phyloP scores from a whole-genome alignment of 805 yeast genomes.

The Saturnispora sekii region DNA sequence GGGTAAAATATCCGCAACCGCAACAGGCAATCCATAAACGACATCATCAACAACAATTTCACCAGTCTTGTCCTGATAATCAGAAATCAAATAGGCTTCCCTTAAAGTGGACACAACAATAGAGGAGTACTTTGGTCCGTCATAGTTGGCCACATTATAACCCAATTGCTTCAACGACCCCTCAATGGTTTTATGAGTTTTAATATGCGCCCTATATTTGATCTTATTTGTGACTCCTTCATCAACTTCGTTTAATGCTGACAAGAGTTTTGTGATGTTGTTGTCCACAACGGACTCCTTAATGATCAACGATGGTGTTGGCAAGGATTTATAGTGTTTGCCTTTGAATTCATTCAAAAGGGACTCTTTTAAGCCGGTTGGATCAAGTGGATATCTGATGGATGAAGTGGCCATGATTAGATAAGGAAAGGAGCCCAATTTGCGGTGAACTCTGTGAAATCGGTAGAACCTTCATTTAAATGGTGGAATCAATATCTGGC shows the following conservation, averaged over 20 bases:
- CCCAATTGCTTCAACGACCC: slow-evolving; percentile 50
- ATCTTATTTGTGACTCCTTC: slow-evolving; percentile 8
- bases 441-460: too few relatives aligned
- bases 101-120: slow-evolving; percentile 60
- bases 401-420: slow-evolving; percentile 3
- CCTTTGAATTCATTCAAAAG: slow-evolving; percentile 28
- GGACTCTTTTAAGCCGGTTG: slow-evolving; percentile 8
- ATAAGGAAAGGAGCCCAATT: too few relatives aligned
- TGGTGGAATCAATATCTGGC: too few relatives aligned
- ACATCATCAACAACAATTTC: slow-evolving; percentile 30
- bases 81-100: slow-evolving; percentile 46
- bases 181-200: slow-evolving; percentile 63
- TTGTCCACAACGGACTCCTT: slow-evolving; percentile 23
- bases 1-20: slow-evolving; percentile 34
- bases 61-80: slow-evolving; percentile 6
- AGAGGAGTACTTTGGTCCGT: slow-evolving; percentile 20
- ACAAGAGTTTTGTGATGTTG: slow-evolving; percentile 6
- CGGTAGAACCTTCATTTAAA: too few relatives aligned
- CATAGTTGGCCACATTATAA: slow-evolving; percentile 30
- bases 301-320: slow-evolving; percentile 47
- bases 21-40: slow-evolving; percentile 49
- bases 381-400: slow-evolving; percentile 7
- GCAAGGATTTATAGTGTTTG: slow-evolving; percentile 30
- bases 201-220: slow-evolving; percentile 57
- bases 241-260: slow-evolving; percentile 4